These are phyloP conservation scores for Ogataea pignaliae DNA, from an alignment of 805 yeast species.

Conservation along the genomic window DNA sequence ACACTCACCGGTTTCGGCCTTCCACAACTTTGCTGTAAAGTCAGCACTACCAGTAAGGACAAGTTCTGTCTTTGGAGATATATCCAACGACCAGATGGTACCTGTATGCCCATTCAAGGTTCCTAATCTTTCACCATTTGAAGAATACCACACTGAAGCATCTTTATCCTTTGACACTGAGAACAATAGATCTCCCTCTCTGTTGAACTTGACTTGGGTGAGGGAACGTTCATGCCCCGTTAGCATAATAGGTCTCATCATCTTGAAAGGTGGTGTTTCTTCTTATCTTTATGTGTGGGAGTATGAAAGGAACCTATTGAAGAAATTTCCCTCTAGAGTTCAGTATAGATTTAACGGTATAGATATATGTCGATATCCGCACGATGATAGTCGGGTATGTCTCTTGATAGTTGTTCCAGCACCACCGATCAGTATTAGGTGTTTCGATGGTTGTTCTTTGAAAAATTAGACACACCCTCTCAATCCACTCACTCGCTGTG, in stretches of 20 bases:
- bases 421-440: too few relatives aligned
- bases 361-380: too few relatives aligned
- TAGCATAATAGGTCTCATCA: conserved; percentile 65
- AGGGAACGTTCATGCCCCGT: conserved; percentile 98
- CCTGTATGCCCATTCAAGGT: conserved; percentile 88
- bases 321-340: not conserved
- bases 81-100: conserved; percentile 92
- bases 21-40: conserved; percentile 80
- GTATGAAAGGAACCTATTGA: not conserved
- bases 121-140: conserved; percentile 95
- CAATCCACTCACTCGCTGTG: too few relatives aligned
- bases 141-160: conserved; percentile 90
- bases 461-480: too few relatives aligned
- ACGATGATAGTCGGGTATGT: too few relatives aligned
- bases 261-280: conserved; percentile 10
- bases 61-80: conserved; percentile 61
- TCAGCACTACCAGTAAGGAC: conserved; percentile 92
- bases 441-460: too few relatives aligned
- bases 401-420: too few relatives aligned
- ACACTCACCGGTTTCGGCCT: conserved; percentile 70
- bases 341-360: too few relatives aligned
- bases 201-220: conserved; percentile 92
- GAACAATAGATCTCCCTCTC: conserved; percentile 90
- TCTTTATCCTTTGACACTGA: conserved; percentile 88
- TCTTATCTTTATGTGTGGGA: not conserved